Evolutionary conservation across 2,329 filamentous ascomycete species (phyloP).

Genomic region (Aspergillus nomiae): DNA sequence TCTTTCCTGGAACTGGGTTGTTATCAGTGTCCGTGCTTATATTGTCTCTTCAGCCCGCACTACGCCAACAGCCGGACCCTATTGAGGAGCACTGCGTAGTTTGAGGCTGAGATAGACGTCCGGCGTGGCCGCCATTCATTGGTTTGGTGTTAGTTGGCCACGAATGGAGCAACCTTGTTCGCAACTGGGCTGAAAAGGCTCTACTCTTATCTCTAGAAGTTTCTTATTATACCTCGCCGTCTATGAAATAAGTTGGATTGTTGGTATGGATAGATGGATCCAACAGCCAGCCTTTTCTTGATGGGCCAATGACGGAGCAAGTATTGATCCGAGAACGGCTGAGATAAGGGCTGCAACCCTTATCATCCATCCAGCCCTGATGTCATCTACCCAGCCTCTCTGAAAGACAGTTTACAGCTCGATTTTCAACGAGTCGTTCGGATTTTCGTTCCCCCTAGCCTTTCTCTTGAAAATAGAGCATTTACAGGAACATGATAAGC

Average conservation of each 20-base stretch:
- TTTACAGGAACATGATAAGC: not conserved
- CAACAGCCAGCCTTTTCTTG: not conserved
- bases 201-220: not conserved
- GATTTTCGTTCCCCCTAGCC: not conserved
- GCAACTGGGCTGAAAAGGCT: not conserved
- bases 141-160: not conserved
- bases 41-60: not conserved
- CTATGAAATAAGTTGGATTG: too few relatives aligned
- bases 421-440: not conserved
- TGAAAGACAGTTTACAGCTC: too few relatives aligned
- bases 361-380: not conserved
- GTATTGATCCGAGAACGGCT: not conserved
- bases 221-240: not conserved
- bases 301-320: not conserved
- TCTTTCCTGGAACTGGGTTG: not conserved
- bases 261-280: too few relatives aligned
- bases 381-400: not conserved
- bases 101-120: not conserved
- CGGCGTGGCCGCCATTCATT: not conserved
- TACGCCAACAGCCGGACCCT: not conserved
- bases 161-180: not conserved
- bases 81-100: not conserved
- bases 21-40: not conserved
- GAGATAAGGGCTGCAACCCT: not conserved
- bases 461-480: not conserved